A percentile compares a stretch with the other conserved stretches of the same genome.
Evolutionary conservation across 805 yeast species (phyloP).

Genomic region (Yamadazyma endophytica): DNA sequence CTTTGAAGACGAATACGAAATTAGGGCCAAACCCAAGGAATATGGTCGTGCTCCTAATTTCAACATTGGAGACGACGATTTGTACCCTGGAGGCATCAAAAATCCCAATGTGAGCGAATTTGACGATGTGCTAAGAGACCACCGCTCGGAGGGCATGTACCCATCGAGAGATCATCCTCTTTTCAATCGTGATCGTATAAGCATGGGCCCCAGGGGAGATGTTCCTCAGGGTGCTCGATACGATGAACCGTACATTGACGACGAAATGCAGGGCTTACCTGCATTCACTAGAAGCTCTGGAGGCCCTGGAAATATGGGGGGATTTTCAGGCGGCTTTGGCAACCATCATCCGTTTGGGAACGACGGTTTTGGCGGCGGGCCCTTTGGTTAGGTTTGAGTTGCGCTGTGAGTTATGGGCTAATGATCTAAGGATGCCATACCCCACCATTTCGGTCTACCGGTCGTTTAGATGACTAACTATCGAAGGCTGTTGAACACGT

Average conservation of each 20-base stretch:
- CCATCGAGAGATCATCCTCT: constrained; percentile 51
- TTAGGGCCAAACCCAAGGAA: constrained; percentile 8
- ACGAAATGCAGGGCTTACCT: constrained; percentile 40
- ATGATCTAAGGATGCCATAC: too few species aligned
- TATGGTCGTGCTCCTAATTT: constrained; percentile 12
- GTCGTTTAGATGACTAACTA: too few species aligned
- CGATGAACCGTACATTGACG: constrained; percentile 48
- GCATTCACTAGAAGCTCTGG: constrained; percentile 26
- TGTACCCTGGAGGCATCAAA: constrained; percentile 39
- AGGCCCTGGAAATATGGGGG: constrained; percentile 8
- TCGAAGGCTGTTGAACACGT: too few species aligned
- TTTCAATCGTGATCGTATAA: constrained; percentile 29
- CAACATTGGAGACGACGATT: constrained; percentile 47
- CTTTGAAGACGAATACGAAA: constrained; percentile 51
- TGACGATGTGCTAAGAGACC: constrained; percentile 37
- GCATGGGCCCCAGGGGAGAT: constrained; percentile 25
- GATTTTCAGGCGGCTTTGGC: constrained; percentile 10
- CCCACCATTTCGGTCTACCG: too few species aligned
- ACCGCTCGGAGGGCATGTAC: constrained; percentile 55
- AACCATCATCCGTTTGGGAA: constrained; percentile 5
- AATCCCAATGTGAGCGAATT: constrained; percentile 42
- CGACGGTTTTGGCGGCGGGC: constrained; percentile 7
- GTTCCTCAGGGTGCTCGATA: constrained; percentile 47
- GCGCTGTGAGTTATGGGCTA: background rate
- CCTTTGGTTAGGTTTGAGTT: constrained; percentile 4